Evolutionary conservation across 1,284 basidiomycete species (phyloP), one percentile per base, ranked within the genome.

Genomic region (Exobasidium rhododendri): DNA sequence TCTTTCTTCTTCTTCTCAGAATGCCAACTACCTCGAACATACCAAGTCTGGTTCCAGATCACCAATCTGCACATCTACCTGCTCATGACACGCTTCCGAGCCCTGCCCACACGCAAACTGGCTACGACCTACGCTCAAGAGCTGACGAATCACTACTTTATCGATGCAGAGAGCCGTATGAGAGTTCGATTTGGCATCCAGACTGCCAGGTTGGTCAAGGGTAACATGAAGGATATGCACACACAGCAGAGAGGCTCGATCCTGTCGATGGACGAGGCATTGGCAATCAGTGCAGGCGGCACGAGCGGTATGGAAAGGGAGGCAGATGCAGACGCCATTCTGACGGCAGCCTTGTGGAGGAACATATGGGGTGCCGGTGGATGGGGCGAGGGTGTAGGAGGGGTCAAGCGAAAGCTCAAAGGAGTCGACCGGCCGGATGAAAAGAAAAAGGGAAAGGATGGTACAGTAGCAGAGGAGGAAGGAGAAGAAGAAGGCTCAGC

Each of bases 31-130:
- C 94, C 94, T 2, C 88, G 89, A 5, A 97, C 94, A 0, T 97
- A 97, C 80, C 94, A 97, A 79, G 91, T 93, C 4, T 98, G 94
- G 91, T 97, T 97, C 83, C 92, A 92, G 29, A 83, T 97, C 58
- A 93, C 92, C 49, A 92, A 94, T 67, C 84, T 97, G 44, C 94
- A 98, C 81, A 83, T 97, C 59, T 92, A 94, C 87, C 84, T 97
- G 62, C 86, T 97, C 53, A 88, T 89, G 6, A 88, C 91, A 51
- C 89, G 94, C 22, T 85, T 97, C 28, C 89, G 94, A 13, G 87
- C 91, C 0, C 86, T 98, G 4, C 89, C 90, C 1, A 73, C 83
- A 2, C 84, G 85, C 0, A 43, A 4, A 30, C 83, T 87, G 52
- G 89, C 89, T 24, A 81, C 82, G 66, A 80, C 85, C 67, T 87